These are phyloP conservation scores for Talaromyces sp. DNA, from an alignment of 2,329 filamentous ascomycete species.

Conservation along the genomic window DNA sequence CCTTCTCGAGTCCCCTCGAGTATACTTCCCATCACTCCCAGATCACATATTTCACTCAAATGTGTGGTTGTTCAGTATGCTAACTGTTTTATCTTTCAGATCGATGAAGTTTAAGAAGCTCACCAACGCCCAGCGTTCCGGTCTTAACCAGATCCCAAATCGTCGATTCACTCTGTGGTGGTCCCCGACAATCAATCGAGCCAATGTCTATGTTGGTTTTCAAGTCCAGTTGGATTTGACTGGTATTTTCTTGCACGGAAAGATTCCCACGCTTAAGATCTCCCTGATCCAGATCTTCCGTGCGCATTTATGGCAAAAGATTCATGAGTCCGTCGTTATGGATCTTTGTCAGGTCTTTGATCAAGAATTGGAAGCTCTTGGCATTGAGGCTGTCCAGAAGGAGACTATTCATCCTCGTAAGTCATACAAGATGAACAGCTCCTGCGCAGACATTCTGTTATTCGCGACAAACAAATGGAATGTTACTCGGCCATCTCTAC, in stretches of 20 bases:
- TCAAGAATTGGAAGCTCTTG: slow-evolving; percentile 90
- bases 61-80: neutral
- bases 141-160: slow-evolving; percentile 97
- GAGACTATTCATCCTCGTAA: slow-evolving; percentile 99
- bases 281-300: slow-evolving; percentile 99
- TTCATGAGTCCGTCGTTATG: slow-evolving; percentile 98
- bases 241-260: slow-evolving; percentile 97
- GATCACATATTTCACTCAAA: neutral
- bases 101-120: slow-evolving; percentile 98
- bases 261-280: slow-evolving; percentile 97
- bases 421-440: slow-evolving; percentile 99
- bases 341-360: slow-evolving; percentile 98
- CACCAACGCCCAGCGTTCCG: slow-evolving; percentile 92
- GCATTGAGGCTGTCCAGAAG: slow-evolving; percentile 97
- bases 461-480: slow-evolving; percentile 99
- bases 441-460: slow-evolving; percentile 92
- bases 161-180: slow-evolving; percentile 98
- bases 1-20: neutral
- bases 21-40: neutral
- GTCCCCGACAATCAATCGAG: slow-evolving; percentile 88
- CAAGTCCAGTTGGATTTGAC: slow-evolving; percentile 97
- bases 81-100: neutral
- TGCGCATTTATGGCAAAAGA: slow-evolving; percentile 99
- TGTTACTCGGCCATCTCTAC: slow-evolving; percentile 83
- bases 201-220: slow-evolving; percentile 99